Conservation (phyloP, 2,329 filamentous ascomycete species). For the Fusarium pseudoanthophilum region DNA sequence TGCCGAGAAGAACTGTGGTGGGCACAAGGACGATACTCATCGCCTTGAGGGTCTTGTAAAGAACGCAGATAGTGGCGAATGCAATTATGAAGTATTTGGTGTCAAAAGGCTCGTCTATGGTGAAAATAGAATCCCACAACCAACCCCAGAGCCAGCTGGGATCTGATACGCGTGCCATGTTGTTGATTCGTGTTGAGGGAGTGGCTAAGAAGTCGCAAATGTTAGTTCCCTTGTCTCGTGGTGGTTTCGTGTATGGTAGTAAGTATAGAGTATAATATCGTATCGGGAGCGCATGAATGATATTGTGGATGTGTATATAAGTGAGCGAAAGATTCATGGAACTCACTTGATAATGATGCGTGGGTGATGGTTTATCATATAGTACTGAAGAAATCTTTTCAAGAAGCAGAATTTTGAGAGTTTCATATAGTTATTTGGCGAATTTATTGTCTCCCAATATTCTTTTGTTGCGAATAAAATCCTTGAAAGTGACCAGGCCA, state of each 20-base stretch:
- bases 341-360: slow-evolving; percentile 3
- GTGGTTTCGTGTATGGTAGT: background rate
- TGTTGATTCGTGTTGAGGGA: background rate
- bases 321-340: background rate
- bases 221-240: background rate
- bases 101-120: slow-evolving; percentile 14
- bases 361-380: background rate
- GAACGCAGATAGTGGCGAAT: background rate
- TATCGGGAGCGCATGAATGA: background rate
- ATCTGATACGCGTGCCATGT: slow-evolving; percentile 1
- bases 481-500: background rate
- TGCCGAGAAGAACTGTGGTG: background rate
- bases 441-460: background rate
- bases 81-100: slow-evolving; percentile 19
- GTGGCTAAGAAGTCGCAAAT: background rate
- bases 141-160: slow-evolving; percentile 3
- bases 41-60: slow-evolving; percentile 1
- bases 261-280: background rate
- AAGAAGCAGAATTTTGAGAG: background rate
- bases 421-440: background rate
- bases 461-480: slow-evolving; percentile 11
- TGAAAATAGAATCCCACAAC: slow-evolving; percentile 14
- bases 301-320: background rate
- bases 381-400: background rate
- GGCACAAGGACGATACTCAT: background rate